A percentile compares a stretch with the other conserved stretches of the same genome.
Conservation (phyloP, 768 basidiomycete genomes). For the Bullera alba region DNA sequence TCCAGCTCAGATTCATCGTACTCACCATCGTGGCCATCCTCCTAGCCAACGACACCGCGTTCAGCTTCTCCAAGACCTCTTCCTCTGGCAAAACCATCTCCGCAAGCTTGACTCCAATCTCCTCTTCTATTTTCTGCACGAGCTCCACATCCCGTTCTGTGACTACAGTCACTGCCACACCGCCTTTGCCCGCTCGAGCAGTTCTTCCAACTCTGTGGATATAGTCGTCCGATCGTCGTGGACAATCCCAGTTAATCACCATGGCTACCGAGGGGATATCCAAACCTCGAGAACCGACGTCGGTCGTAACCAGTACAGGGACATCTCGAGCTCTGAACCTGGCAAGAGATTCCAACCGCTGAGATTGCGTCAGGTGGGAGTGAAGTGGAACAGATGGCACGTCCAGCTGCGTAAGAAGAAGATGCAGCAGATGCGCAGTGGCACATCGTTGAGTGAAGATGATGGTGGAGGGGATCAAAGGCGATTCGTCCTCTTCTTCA, state of each 20-base stretch:
- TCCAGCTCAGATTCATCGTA: conserved; percentile 2
- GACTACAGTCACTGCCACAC: conserved; percentile 86
- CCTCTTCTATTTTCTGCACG: conserved; percentile 71
- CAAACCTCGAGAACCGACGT: conserved; percentile 88
- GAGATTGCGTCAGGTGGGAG: conserved; percentile 85
- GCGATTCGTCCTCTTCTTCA: conserved; percentile 49
- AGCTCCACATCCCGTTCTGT: conserved; percentile 86
- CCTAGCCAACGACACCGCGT: conserved; percentile 85
- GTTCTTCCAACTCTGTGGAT: conserved; percentile 92
- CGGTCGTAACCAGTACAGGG: conserved; percentile 86
- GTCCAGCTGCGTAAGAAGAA: conserved; percentile 64
- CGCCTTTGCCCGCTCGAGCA: conserved; percentile 80
- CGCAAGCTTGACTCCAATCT: conserved; percentile 76
- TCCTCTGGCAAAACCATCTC: conserved; percentile 72
- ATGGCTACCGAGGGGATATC: conserved; percentile 95
- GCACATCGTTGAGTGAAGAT: conserved; percentile 82
- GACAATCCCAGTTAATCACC: conserved; percentile 96
- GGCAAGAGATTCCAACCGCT: conserved; percentile 73
- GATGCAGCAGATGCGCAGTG: conserved; percentile 73
- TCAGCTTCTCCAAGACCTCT: conserved; percentile 74
- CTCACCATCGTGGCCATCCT: conserved; percentile 87
- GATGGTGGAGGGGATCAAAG: conserved; percentile 86
- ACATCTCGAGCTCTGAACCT: conserved; percentile 78
- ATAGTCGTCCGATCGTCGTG: conserved; percentile 75
- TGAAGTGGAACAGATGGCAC: conserved; percentile 86